Base-by-base conservation (phyloP, 257 asterid species). In the Ballota nigra region DNA sequence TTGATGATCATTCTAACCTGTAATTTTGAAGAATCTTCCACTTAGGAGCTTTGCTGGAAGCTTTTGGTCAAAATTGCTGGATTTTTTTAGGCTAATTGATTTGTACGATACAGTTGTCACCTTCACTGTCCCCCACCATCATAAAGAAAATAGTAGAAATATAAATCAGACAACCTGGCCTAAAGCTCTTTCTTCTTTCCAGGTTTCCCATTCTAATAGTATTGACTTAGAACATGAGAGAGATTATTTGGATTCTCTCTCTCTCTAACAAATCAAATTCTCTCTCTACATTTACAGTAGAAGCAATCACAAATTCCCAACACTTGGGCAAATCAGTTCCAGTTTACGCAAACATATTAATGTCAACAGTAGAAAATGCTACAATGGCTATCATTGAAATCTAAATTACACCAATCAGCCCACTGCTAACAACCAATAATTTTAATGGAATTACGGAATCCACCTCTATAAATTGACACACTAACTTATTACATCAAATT, bases 1-100 rank as follows among this genome's bases (percentile, higher is more conserved):
- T 6, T 36, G 58, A 43, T 16, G 43, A 33, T 23, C 31, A 52
- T 53, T 38, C 68, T 79, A 61, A 74, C 41, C 77, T 70, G 75
- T 36, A 70, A 6, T 51, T 69, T 62, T 40, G 1, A 29, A 61
- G 67, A 26, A 63, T 63, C 31, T 72, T 68, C 60, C 57, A 56
- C 38, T 68, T 47, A 7, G 49, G 36, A 73, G 65, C 45, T 45
- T 72, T 38, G 79, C 77, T 80, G 84, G 84, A 76, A 73, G 16
- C 38, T 38, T 41, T 33, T 2, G 12, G 72, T 70, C 76, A 70
- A 76, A 62, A 55, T 3, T 24, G 13, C 9, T 58, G 51, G 40
- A 24, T 31, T 63, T 23, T 38, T 52, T 22, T 11, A 29, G 58
- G 38, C 1, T 65, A 11, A 55, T 57, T 74, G 40, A 53, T 74